These are phyloP conservation scores for Trichoderma brevicompactum DNA, from an alignment of 2,329 filamentous ascomycete species.

Conservation along the genomic window DNA sequence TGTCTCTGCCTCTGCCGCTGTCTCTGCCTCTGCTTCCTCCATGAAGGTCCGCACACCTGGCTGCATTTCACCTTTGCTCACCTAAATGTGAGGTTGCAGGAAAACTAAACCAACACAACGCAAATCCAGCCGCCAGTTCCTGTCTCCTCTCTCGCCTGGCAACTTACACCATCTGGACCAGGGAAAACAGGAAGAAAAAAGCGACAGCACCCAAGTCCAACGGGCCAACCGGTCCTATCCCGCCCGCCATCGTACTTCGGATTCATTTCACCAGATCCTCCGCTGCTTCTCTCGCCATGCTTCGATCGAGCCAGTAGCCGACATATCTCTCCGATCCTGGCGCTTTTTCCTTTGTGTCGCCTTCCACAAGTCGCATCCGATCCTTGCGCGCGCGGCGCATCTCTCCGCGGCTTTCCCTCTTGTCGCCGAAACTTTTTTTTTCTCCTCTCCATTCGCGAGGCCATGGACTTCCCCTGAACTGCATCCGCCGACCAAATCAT, in stretches of 20 bases:
- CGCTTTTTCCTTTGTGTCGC: conserved; percentile 20
- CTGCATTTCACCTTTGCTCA: background rate
- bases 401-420: background rate
- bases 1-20: conserved; percentile 1
- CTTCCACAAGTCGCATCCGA: conserved; percentile 14
- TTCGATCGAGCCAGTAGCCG: conserved; percentile 27
- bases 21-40: background rate
- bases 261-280: conserved; percentile 11
- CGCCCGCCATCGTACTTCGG: background rate
- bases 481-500: background rate
- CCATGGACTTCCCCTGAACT: conserved; percentile 26
- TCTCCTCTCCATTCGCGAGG: conserved; percentile 3
- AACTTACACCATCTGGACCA: background rate
- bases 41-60: background rate
- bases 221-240: conserved; percentile 10
- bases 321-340: conserved; percentile 6
- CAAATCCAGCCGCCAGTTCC: background rate
- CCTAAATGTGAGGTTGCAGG: background rate
- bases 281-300: conserved; percentile 20
- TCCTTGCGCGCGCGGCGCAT: conserved; percentile 1
- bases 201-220: conserved; percentile 22
- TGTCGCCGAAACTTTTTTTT: background rate
- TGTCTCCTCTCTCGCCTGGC: background rate
- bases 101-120: background rate
- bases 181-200: background rate